phyloP scores from a whole-genome alignment of 768 basidiomycete species.

The Rubroboletus satanas region DNA sequence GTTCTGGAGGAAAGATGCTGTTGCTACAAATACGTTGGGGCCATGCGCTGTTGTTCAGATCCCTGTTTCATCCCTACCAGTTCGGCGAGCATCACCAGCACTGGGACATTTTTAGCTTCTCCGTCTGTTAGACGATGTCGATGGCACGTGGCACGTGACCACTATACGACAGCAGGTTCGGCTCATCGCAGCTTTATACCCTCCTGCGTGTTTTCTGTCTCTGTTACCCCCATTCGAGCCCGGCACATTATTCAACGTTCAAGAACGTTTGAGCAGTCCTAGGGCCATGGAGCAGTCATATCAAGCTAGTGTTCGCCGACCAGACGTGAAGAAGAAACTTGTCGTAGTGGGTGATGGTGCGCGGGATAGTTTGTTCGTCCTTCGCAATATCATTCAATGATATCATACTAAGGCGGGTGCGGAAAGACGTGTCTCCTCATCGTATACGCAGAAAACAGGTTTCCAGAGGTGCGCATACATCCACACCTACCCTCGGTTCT shows the following conservation, averaged over 20 bases:
- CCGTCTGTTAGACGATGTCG: neutral
- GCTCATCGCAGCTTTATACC: neutral
- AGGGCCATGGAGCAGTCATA: slow-evolving; percentile 26
- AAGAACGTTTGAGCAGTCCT: neutral
- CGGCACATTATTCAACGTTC: neutral
- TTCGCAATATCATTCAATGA: slow-evolving; percentile 25
- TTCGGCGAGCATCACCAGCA: neutral
- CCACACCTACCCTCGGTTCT: neutral
- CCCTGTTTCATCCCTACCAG: neutral
- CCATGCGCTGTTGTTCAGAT: no score
- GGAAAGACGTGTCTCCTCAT: slow-evolving; percentile 96
- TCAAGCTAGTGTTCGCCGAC: slow-evolving; percentile 43
- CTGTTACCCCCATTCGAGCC: neutral
- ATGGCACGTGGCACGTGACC: slow-evolving; percentile 16
- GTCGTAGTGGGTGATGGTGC: slow-evolving; percentile 87
- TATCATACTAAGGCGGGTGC: slow-evolving; percentile 59
- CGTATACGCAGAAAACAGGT: slow-evolving; percentile 94
- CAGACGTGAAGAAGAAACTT: slow-evolving; percentile 82
- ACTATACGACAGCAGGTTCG: neutral
- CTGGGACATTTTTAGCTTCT: neutral
- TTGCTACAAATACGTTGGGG: neutral
- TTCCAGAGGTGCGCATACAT: slow-evolving; percentile 73
- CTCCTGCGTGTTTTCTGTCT: slow-evolving; percentile 4
- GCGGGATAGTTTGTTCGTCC: slow-evolving; percentile 32
- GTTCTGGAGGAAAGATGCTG: neutral